Conservation (phyloP, 257 asterid genomes). For the Sherardia arvensis region DNA sequence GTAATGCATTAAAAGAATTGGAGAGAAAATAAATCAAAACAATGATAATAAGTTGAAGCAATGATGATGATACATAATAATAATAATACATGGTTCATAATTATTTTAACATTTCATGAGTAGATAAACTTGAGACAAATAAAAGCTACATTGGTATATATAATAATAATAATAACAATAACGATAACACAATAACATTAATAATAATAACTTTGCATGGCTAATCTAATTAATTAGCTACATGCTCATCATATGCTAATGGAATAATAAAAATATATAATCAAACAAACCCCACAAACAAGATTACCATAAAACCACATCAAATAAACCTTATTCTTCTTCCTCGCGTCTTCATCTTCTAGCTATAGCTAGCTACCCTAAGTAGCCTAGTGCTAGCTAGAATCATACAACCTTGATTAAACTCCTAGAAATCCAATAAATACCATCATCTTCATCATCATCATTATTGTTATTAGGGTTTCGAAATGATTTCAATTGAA, state of each 20-base stretch:
- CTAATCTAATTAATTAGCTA: slow-evolving; percentile 13
- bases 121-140: no score
- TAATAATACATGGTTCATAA: no score
- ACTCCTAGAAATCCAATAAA: not conserved
- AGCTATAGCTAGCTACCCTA: not conserved
- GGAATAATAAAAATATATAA: no score
- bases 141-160: no score
- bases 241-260: slow-evolving; percentile 10
- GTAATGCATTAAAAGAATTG: no score
- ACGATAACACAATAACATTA: not conserved
- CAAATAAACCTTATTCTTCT: not conserved
- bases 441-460: no score
- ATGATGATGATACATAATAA: no score
- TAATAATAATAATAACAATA: not conserved
- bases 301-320: not conserved
- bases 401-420: not conserved
- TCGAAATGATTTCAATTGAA: not conserved
- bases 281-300: slow-evolving; percentile 6
- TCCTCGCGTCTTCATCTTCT: not conserved
- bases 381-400: not conserved
- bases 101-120: no score
- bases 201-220: slow-evolving; percentile 11
- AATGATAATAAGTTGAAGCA: no score
- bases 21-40: no score
- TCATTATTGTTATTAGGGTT: not conserved